Base-by-base conservation (phyloP, 805 yeast genomes). In the Scheffersomyces stipitis region DNA sequence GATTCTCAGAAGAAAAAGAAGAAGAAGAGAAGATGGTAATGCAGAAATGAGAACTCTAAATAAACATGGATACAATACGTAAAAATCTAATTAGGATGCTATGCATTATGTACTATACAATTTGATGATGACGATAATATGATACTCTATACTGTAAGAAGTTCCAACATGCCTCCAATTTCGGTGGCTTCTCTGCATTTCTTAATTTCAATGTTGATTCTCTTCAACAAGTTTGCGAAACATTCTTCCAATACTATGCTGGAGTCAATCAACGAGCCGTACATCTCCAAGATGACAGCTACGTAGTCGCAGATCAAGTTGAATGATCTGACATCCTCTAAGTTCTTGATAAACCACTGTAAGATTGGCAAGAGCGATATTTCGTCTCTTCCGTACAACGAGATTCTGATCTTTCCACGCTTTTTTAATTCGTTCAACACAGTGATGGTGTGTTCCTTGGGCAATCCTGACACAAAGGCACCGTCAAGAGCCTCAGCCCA, bases 401-500 rank as follows among this genome's bases (percentile, higher is more conserved):
- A 79, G n/a, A 83, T 78, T 53, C 88, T 75, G 35, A 91, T 81
- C 58, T 93, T 93, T 28, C 97, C 98, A 41, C 96, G 75, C 50
- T 80, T 81, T 54, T 86, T 84, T 53, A 93, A 75, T 64, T 93
- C 99, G 51, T 82, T 83, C 42, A 93, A 69, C 3, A 89, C 88
- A 12, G 96, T 83, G 5, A 87, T 68, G 0, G 96, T 86, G 42
- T 82, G 71, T 51, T 90, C 96, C 40, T 81, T 78, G 1, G 91
- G 79, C 57, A 82, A 74, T 9, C 96, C 96, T 2, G 83, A 75
- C 10, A 77, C 70, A 45, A 91, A 81, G 1, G 96, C 97, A 40
- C 82, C 73, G 58, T 91, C 96, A 30, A 93, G 71, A 4, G 98
- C 97, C 48, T 90, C 97, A 3, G 81, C 59, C 96, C 98, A 93